Evolutionary conservation across 1,139 yeast genomes (phyloP).

Genomic region (Debaryomycetaceae sp.): DNA sequence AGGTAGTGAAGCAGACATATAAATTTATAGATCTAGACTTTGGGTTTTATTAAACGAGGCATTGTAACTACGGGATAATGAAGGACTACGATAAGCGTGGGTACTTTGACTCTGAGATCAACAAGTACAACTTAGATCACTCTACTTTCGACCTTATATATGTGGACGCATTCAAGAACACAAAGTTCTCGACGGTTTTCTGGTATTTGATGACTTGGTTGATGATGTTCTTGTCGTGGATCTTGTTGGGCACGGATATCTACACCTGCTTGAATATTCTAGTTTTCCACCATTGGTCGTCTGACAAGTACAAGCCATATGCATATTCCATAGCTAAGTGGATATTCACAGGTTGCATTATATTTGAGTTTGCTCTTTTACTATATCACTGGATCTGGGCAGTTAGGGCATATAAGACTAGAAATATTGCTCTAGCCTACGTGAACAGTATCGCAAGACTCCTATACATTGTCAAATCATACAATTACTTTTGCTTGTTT

Average conservation of each 20-base stretch:
- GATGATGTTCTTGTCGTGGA: slow-evolving; percentile 50
- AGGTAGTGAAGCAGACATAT: no score
- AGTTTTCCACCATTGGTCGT: slow-evolving; percentile 75
- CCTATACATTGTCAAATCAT: slow-evolving; percentile 53
- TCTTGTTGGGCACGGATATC: slow-evolving; percentile 67
- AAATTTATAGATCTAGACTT: no score
- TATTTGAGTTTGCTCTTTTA: slow-evolving; percentile 63
- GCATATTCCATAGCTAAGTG: slow-evolving; percentile 62
- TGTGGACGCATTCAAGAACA: slow-evolving; percentile 51
- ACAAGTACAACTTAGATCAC: slow-evolving; percentile 34
- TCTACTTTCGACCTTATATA: slow-evolving; percentile 44
- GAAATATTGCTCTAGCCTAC: slow-evolving; percentile 68
- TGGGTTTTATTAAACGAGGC: not conserved
- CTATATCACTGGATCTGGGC: slow-evolving; percentile 62
- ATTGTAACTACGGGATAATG: not conserved
- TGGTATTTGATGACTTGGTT: slow-evolving; percentile 54
- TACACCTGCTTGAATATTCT: slow-evolving; percentile 76
- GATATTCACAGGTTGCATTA: slow-evolving; percentile 81
- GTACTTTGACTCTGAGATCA: slow-evolving; percentile 18
- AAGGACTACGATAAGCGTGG: not conserved
- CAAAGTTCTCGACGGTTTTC: slow-evolving; percentile 48
- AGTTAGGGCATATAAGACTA: slow-evolving; percentile 52
- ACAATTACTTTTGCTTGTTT: slow-evolving; percentile 70
- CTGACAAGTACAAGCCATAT: slow-evolving; percentile 54
- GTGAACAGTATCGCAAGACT: slow-evolving; percentile 63